Percentiles rank a stretch among this genome's conserved stretches.
These are phyloP conservation scores for Trifolium fragiferum DNA, from an alignment of 306 rosid genomes.

Conservation along the genomic window DNA sequence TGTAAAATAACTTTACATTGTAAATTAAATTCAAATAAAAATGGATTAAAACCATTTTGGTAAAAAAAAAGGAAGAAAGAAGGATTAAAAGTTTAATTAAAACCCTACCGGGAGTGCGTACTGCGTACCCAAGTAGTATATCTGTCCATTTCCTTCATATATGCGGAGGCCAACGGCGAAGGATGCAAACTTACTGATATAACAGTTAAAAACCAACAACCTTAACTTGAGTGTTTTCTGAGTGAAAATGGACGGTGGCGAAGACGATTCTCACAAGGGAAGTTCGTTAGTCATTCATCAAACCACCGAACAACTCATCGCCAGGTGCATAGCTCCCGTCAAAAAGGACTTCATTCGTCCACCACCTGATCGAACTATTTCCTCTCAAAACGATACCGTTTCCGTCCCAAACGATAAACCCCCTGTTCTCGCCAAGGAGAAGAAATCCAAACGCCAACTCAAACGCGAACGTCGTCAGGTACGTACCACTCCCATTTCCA, in stretches of 20 bases:
- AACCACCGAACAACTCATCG: slow-evolving; percentile 75
- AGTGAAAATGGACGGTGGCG: slow-evolving; percentile 19
- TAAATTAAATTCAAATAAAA: no score
- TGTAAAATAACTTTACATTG: no score
- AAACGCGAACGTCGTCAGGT: slow-evolving; percentile 95
- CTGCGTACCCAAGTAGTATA: no score
- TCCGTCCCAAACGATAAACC: slow-evolving; percentile 41
- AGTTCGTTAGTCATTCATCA: slow-evolving; percentile 11
- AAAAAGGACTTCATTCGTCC: slow-evolving; percentile 68
- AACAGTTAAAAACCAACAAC: neutral
- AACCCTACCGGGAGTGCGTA: no score
- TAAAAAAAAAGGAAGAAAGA: no score
- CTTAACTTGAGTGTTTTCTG: neutral
- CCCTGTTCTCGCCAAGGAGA: slow-evolving; percentile 62
- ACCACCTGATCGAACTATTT: slow-evolving; percentile 57
- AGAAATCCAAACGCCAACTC: slow-evolving; percentile 94
- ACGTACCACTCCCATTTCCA: neutral
- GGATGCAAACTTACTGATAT: neutral
- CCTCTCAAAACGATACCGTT: slow-evolving; percentile 42
- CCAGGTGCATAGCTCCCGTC: slow-evolving; percentile 80
- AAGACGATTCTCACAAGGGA: neutral
- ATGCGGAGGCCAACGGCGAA: neutral
- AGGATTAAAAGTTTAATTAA: no score
- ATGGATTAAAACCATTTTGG: no score
- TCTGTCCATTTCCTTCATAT: no score